Conservation (phyloP, 176 grass and related monocot species). For the Eremochloa ophiuroides region DNA sequence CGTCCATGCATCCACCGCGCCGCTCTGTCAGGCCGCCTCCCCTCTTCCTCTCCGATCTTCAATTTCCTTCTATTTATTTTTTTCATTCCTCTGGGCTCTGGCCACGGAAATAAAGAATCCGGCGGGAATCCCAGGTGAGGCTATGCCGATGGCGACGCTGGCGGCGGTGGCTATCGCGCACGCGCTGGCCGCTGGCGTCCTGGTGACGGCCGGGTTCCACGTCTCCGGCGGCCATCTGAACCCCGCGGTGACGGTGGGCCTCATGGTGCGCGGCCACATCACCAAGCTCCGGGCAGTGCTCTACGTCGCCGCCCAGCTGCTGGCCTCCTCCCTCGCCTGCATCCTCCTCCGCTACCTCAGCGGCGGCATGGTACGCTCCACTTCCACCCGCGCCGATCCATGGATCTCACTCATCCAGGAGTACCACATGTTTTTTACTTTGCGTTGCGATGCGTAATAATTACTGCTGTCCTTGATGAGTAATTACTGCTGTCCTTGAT, state of each 20-base stretch:
- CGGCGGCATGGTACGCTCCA: slow-evolving; percentile 42
- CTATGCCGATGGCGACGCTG: slow-evolving; percentile 37
- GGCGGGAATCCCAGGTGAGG: slow-evolving; percentile 13
- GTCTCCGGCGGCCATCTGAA: slow-evolving; percentile 80
- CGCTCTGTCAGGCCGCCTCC: too few relatives aligned
- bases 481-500: background rate
- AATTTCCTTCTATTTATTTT: too few relatives aligned
- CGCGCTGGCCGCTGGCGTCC: slow-evolving; percentile 44
- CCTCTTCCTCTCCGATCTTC: background rate
- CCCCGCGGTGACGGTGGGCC: slow-evolving; percentile 84
- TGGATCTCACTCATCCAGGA: background rate
- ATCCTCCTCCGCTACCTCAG: slow-evolving; percentile 53
- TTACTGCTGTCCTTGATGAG: background rate
- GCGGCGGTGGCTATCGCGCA: slow-evolving; percentile 39
- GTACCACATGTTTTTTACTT: background rate
- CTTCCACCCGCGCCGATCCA: background rate
- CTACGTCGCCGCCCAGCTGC: slow-evolving; percentile 76
- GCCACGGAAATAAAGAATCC: background rate
- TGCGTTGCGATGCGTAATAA: too few relatives aligned
- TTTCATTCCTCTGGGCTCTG: background rate
- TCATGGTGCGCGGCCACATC: slow-evolving; percentile 77
- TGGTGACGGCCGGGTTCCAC: slow-evolving; percentile 51
- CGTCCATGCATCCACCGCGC: background rate
- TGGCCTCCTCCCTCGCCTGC: slow-evolving; percentile 58
- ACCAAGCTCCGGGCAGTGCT: slow-evolving; percentile 49